Evolutionary conservation across 2,329 filamentous ascomycete species (phyloP).

Genomic region (Fusarium sp.): DNA sequence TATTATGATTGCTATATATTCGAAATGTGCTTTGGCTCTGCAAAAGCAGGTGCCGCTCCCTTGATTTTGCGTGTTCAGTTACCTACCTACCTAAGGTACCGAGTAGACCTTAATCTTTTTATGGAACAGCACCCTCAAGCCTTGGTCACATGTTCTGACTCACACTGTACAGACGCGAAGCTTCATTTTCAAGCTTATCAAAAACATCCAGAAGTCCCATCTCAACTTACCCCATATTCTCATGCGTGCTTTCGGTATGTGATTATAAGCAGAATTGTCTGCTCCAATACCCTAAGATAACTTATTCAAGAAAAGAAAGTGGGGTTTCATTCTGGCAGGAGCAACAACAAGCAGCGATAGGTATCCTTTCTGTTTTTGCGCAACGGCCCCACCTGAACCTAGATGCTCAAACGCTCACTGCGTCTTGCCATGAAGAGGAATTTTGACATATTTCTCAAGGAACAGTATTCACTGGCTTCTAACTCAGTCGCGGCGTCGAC

Average conservation of each 20-base stretch:
- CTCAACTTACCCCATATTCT: neutral
- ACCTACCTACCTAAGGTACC: no score
- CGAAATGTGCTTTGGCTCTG: no score
- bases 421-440: slow-evolving; percentile 51
- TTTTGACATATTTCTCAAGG: slow-evolving; percentile 44
- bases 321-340: neutral
- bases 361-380: neutral
- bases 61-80: no score
- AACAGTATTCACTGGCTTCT: slow-evolving; percentile 17
- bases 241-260: neutral
- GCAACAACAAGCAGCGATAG: neutral
- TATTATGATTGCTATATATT: no score
- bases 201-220: slow-evolving; percentile 19
- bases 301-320: neutral
- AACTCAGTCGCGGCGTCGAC: neutral
- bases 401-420: neutral
- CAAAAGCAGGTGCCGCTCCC: no score
- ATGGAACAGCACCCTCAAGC: no score
- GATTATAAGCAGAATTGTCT: neutral
- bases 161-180: slow-evolving; percentile 4
- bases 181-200: neutral
- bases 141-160: slow-evolving; percentile 11
- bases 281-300: neutral
- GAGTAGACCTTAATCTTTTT: no score
- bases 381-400: slow-evolving; percentile 2